Base-by-base conservation (phyloP, 2,329 filamentous ascomycete genomes). In the Parastagonospora avenae region DNA sequence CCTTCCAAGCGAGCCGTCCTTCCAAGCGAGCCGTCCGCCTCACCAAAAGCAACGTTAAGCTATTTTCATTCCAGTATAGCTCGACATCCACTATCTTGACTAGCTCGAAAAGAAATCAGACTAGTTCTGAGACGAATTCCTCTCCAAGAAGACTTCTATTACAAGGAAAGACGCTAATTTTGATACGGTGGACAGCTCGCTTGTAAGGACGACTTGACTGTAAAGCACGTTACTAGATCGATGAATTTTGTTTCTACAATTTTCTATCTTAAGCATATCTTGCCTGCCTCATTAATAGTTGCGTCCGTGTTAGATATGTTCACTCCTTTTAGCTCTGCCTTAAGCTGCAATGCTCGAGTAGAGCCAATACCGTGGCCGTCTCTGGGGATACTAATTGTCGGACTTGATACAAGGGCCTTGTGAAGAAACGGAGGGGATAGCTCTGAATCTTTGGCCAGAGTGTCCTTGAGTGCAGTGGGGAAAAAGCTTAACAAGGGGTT, bases 401-500 rank as follows among this genome's bases (percentile, higher is more conserved):
- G 43, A 10, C 3, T 27, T 39, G 11, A 52, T 11, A 8, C 33
- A 36, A 52, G 35, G 2, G 49, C 49, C 39, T 47, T 43, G 14
- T 52, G 14, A 16, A 47, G 43, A 27, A 52, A 47, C 1, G 9
- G 9, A 40, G 39, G 19, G 7, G 43, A n/a, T 31, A n/a, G 33
- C 10, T 8, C 35, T 51, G 29, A 1, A 28, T 51, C 33, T 32
- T 47, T 32, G 1, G 39, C 39, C 35, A 43, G n/a, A 27, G 32
- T 40, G 33, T 9, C 10, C 37, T 51, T 39, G n/a, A 41, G 32
- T 4, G 40, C 8, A 24, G 44, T 57, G 4, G 45, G 32, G 4
- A 19, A 51, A 36, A 47, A 57, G n/a, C 27, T 51, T 10, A 57
- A 32, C 8, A 57, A 40, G 4, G 16, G 46, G 16, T 55, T 41